Base-by-base conservation (phyloP, 2,329 filamentous ascomycete species). In the Pochonia chlamydosporia region DNA sequence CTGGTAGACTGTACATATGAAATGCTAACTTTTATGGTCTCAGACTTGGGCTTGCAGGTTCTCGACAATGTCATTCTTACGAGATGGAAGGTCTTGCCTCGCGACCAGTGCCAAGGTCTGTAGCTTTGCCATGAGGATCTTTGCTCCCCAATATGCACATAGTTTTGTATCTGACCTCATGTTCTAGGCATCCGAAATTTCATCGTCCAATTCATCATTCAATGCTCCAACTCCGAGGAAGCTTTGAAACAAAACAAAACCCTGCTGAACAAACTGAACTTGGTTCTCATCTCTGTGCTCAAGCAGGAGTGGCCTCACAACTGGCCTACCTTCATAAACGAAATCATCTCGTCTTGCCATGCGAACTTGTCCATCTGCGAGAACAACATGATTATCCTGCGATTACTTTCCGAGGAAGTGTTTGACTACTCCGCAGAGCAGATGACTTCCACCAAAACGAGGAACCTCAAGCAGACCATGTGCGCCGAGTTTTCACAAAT, bases 241-340 rank as follows among this genome's bases (percentile, higher is more conserved):
- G 85, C 84, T 55, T 76, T 96, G 57, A 87, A 85, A 66, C 74
- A 80, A 59, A 86, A 97, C 70, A 86, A 88, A 63, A 91, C 91
- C 28, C 82, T 99, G 50, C 76, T 99, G 63, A 97, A 97, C 79
- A 99, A 99, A 76, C 84, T 99, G 52, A 99, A 99, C 63, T 81
- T 99, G 60, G 92, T 97, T 49, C 85, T 99, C 54, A 89, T 99
- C 59, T 96, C 91, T 49, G 92, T 99, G 54, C 76, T 99, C 63
- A 99, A 99, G 78, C 93, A 99, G 72, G 93, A 99, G 71, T 99
- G 93, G 93, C 93, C 93, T 48, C 92, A 97, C 72, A 95, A 99
- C 76, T 99, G 95, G 93, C 93, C 95, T 10, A 96, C 90, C 18
- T 99, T 99, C 70, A 97, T 99, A 79, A 97, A 97, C 75, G 93